phyloP scores from a whole-genome alignment of 768 basidiomycete genomes.

The Lactarius pseudohatsudake region DNA sequence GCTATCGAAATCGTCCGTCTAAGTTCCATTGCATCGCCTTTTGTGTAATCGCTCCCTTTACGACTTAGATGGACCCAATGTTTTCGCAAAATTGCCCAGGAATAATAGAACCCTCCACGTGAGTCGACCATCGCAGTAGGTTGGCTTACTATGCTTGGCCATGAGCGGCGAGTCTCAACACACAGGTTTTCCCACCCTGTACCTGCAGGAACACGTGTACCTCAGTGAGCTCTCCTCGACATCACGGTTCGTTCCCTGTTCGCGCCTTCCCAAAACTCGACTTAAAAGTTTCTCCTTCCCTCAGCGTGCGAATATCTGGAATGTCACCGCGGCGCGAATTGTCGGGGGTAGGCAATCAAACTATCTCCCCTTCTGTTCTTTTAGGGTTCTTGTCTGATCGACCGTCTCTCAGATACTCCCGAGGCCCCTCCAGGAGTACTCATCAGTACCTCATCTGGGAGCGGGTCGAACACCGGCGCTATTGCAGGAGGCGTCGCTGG shows the following conservation, averaged over 20 bases:
- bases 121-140: no score
- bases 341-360: conserved; percentile 8
- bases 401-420: neutral
- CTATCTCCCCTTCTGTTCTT: no score
- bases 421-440: neutral
- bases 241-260: conserved; percentile 7
- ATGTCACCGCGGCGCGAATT: neutral
- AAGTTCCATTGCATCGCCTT: no score
- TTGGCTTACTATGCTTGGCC: neutral
- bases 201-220: conserved; percentile 17
- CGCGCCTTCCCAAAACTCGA: neutral
- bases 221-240: conserved; percentile 14
- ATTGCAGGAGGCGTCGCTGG: no score
- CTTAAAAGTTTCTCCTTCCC: neutral
- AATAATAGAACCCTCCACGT: no score
- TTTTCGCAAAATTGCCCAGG: no score
- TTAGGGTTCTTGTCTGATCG: neutral
- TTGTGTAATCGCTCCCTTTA: neutral
- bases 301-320: conserved; percentile 2
- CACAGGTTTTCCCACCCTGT: conserved; percentile 9
- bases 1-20: no score
- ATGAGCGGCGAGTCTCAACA: neutral
- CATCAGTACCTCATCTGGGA: no score
- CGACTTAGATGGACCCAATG: neutral
- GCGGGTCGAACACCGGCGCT: no score